Evolutionary conservation across 2,329 filamentous ascomycete species (phyloP), one percentile per base, ranked within the genome.

Genomic region (Fusarium penzigii): DNA sequence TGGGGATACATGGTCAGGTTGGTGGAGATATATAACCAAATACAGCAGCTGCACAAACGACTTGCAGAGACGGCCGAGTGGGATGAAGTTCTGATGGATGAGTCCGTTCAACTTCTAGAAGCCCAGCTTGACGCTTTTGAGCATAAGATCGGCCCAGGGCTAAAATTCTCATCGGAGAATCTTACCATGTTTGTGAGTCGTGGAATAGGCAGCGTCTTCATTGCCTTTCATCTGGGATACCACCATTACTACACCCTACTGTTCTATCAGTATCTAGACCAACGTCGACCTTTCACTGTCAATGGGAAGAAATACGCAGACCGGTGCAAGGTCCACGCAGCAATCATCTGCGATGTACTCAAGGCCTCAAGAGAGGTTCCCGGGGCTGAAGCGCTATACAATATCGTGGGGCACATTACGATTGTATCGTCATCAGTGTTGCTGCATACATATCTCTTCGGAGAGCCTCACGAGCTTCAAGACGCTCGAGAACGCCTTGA

Each of bases 371-470:
- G 63, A 13, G 61, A 65, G 16, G 46, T 56, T 1, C 51, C 58
- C 3, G 59, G 59, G 3, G 62, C 64, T 1, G 64, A 66, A 38
- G 67, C 67, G 1, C 40, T 71, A 6, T 68, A 72, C 45, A 70
- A 69, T 41, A 70, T 70, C 29, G 66, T 70, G 3, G 68, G 67
- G 0, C 69, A 72, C 32, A 63, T 71, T 20, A 71, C 69, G 0
- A 65, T 71, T 14, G 69, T 72, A 0, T 72, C 68, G 0, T 72
- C 69, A 2, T 69, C 68, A 0, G 69, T 71, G 0, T 48, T 71
- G 1, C 53, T 72, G 1, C 69, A 72, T 38, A 71, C 68, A 1
- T 65, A 66, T 17, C 52, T 72, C 1, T 67, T 72, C 38, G 69
- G 69, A 9, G 65, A 70, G 17, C 47, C 59, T 2, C 52, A 66